Evolutionary conservation across 192 early-diverging fungal species (phyloP).

Genomic region (Coemansia sp.): DNA sequence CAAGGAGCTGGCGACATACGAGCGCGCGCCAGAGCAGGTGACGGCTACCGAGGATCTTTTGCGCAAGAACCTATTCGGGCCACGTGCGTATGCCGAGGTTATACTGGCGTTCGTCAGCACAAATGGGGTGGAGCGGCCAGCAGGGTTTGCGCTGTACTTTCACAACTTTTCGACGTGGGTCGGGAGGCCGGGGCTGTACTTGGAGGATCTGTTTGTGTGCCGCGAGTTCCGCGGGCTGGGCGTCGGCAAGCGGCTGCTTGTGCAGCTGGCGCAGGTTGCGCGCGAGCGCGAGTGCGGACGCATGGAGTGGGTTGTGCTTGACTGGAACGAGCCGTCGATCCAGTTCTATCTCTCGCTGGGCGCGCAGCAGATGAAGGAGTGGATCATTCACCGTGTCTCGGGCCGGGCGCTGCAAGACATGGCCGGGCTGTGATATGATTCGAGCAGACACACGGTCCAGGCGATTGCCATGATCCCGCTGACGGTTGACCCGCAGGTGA

Average conservation of each 20-base stretch:
- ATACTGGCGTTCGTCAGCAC: constrained; percentile 59
- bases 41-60: constrained; percentile 68
- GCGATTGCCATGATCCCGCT: constrained; percentile 12
- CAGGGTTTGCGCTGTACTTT: constrained; percentile 83
- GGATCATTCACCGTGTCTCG: constrained; percentile 71
- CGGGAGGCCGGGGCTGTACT: constrained; percentile 74
- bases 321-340: constrained; percentile 82
- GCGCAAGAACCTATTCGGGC: constrained; percentile 62
- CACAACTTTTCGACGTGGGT: constrained; percentile 79
- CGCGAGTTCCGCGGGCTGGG: constrained; percentile 62
- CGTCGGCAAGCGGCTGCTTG: constrained; percentile 67
- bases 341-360: constrained; percentile 74
- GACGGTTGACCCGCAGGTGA: constrained; percentile 13
- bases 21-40: constrained; percentile 69
- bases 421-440: constrained; percentile 32
- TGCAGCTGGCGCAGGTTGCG: constrained; percentile 65
- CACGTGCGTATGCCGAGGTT: constrained; percentile 64
- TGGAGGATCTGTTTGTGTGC: constrained; percentile 81
- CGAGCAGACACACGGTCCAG: neutral
- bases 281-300: constrained; percentile 66
- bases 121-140: constrained; percentile 44
- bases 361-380: constrained; percentile 67
- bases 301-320: constrained; percentile 81
- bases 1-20: constrained; percentile 70
- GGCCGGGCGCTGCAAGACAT: constrained; percentile 58